Conservation (phyloP, 164 flowering plant genomes). For the Stephania japonica region DNA sequence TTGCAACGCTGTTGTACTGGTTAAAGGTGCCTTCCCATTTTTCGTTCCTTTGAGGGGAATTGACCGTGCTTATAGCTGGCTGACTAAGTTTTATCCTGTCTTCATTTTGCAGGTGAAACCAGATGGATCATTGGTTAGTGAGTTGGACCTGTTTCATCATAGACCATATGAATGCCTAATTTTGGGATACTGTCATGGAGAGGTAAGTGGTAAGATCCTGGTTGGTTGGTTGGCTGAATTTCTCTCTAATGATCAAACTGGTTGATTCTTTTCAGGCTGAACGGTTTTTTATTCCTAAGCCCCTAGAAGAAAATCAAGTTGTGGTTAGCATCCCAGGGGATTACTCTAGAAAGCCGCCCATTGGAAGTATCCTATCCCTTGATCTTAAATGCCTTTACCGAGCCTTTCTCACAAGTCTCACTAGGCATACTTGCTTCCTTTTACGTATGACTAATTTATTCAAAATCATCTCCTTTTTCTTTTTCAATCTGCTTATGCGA, state of each 20-base stretch:
- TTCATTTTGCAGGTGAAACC: slow-evolving; percentile 54
- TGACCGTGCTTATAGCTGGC: background rate
- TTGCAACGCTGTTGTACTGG: slow-evolving; percentile 62
- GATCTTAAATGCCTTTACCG: background rate
- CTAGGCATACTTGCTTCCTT: background rate
- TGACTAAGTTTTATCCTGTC: no score
- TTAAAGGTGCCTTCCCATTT: slow-evolving; percentile 47
- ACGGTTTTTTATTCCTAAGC: slow-evolving; percentile 12
- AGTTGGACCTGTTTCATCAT: slow-evolving; percentile 86
- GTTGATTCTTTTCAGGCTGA: slow-evolving; percentile 32
- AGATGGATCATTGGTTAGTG: slow-evolving; percentile 73
- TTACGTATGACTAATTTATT: background rate
- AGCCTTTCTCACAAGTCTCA: background rate
- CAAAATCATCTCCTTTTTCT: background rate
- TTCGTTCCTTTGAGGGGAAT: background rate
- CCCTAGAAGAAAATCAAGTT: slow-evolving; percentile 43
- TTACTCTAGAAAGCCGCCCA: slow-evolving; percentile 91
- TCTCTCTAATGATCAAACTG: slow-evolving; percentile 10
- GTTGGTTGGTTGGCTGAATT: background rate
- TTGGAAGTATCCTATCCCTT: slow-evolving; percentile 57
- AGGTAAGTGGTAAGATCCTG: slow-evolving; percentile 55
- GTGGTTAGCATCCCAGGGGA: slow-evolving; percentile 87
- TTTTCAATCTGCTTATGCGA: background rate
- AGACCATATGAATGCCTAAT: slow-evolving; percentile 92
- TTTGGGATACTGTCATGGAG: slow-evolving; percentile 48